Percentiles rank a stretch among this genome's conserved stretches.
Conservation (phyloP, 78 protist genomes). For the Dictyostelium purpureum region DNA sequence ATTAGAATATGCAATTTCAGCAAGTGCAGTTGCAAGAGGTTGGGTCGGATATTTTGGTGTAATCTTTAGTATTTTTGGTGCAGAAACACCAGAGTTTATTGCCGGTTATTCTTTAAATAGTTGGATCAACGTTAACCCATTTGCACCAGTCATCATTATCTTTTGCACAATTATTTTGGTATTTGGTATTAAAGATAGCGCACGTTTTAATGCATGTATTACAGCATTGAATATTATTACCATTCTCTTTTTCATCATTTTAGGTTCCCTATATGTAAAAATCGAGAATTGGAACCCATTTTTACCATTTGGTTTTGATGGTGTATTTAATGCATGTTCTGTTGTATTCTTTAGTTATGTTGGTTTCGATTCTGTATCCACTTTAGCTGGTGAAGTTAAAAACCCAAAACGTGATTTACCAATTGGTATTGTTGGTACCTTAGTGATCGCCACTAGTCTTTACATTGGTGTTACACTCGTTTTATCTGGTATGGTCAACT, state of each 20-base stretch:
- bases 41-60: slow-evolving; percentile 70
- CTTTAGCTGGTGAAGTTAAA: slow-evolving; percentile 79
- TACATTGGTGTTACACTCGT: slow-evolving; percentile 76
- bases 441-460: slow-evolving; percentile 59
- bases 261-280: slow-evolving; percentile 64
- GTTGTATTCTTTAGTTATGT: slow-evolving; percentile 81
- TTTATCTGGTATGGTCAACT: slow-evolving; percentile 68
- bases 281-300: slow-evolving; percentile 70
- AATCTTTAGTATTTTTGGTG: slow-evolving; percentile 18
- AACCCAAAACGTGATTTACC: slow-evolving; percentile 85
- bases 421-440: slow-evolving; percentile 78
- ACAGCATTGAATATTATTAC: slow-evolving; percentile 58
- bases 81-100: slow-evolving; percentile 26
- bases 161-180: slow-evolving; percentile 47
- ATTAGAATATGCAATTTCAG: slow-evolving; percentile 75
- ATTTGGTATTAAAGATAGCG: slow-evolving; percentile 80
- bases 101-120: neutral
- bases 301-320: slow-evolving; percentile 79
- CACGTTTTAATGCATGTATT: slow-evolving; percentile 32
- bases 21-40: slow-evolving; percentile 85
- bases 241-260: slow-evolving; percentile 63
- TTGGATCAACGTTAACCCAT: slow-evolving; percentile 13
- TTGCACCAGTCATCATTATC: slow-evolving; percentile 48
- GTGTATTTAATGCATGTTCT: slow-evolving; percentile 77
- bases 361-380: slow-evolving; percentile 86